A percentile compares a stretch with the other conserved stretches of the same genome.
Evolutionary conservation across 768 basidiomycete genomes (phyloP).

Genomic region (Serendipita vermifera): DNA sequence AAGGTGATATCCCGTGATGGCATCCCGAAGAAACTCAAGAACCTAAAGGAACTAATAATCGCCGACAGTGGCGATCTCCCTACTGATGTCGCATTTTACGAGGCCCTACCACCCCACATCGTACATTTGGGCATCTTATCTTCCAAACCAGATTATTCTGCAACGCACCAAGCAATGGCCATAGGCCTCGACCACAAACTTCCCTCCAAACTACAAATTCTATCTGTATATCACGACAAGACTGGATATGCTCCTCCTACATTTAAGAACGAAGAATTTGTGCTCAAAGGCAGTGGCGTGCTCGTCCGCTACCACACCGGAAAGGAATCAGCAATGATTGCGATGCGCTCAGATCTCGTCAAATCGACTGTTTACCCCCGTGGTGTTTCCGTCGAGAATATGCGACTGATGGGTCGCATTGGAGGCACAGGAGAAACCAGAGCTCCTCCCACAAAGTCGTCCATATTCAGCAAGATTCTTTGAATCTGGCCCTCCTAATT

Average conservation of each 20-base stretch:
- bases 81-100: neutral
- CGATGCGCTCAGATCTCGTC: neutral
- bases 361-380: neutral
- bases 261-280: too few species aligned
- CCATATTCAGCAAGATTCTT: too few species aligned
- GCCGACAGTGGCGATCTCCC: neutral
- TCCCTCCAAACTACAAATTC: neutral
- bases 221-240: neutral
- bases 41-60: constrained; percentile 5
- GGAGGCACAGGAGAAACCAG: too few species aligned
- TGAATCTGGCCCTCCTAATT: too few species aligned
- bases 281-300: too few species aligned
- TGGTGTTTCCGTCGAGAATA: constrained; percentile 7
- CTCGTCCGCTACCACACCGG: too few species aligned
- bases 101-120: neutral
- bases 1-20: neutral
- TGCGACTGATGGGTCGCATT: too few species aligned
- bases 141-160: neutral
- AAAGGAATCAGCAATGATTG: too few species aligned
- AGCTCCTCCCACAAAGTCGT: too few species aligned
- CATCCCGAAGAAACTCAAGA: neutral
- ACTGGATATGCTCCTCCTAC: too few species aligned
- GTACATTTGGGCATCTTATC: neutral
- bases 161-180: neutral
- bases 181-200: neutral